Evolutionary conservation across 345 rosid species (phyloP).

Genomic region (Salix purpurea): DNA sequence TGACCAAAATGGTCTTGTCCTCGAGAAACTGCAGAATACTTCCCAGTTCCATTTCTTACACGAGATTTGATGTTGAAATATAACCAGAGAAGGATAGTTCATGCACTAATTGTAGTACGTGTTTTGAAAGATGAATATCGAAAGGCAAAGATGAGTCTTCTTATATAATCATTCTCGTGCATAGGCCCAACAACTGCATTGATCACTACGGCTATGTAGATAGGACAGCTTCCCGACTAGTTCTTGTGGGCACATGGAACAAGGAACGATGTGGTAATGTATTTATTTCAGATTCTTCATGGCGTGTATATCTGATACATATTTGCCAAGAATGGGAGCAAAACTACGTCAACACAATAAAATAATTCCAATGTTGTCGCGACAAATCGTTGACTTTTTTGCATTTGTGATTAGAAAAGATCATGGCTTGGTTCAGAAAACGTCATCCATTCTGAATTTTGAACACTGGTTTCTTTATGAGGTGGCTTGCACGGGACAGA

Average conservation of each 20-base stretch:
- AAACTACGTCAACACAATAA: not conserved
- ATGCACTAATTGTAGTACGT: not conserved
- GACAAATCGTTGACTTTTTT: not conserved
- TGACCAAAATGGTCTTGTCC: conserved; percentile 36
- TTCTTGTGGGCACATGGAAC: not conserved
- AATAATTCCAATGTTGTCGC: not conserved
- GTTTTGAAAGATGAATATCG: not conserved
- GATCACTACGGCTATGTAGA: not conserved
- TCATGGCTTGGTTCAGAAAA: not conserved
- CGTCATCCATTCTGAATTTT: too few relatives aligned
- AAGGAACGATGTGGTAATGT: not conserved
- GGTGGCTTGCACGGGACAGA: too few relatives aligned
- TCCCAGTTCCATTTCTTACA: conserved; percentile 22
- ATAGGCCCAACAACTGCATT: not conserved
- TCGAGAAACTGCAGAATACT: conserved; percentile 27
- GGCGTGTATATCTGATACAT: not conserved
- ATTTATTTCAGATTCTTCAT: not conserved
- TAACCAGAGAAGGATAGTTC: not conserved
- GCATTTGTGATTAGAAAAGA: not conserved
- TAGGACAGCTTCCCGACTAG: conserved; percentile 1
- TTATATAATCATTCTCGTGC: not conserved
- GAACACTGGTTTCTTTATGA: too few relatives aligned
- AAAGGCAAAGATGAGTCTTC: not conserved
- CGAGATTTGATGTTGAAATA: not conserved
- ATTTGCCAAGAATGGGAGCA: not conserved